Evolutionary conservation across 2,329 filamentous ascomycete species (phyloP), one percentile per base, ranked within the genome.

Genomic region (Colletotrichum eleusines): DNA sequence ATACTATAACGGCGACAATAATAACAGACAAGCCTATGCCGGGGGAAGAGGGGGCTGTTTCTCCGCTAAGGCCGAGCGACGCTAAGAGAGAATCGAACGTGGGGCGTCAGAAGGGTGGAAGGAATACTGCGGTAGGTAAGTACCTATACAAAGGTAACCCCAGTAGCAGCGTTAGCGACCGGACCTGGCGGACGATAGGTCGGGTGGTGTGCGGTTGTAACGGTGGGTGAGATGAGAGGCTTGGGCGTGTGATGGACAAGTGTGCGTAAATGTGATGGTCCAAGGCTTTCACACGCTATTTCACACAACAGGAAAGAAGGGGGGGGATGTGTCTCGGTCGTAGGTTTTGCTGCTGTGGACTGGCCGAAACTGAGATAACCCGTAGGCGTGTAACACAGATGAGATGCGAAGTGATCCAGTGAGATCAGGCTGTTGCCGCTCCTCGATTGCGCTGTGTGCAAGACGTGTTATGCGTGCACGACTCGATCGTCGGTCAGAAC

Each of bases 51-150:
- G 53, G 53, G 35, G 33, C 12, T 33, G 54, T 40, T 51, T 62
- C 46, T 62, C 59, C 59, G 59, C 23, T 62, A 62, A 51, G 59
- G n/a, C 59, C 59, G 59, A 62, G 59, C 59, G 46, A 62, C 59
- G 26, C 59, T 50, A 62, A 51, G 42, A 5, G 53, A 8, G n/a
- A 57, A 35, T 23, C 54, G 33, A 12, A 12, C 16, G 28, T 53
- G 50, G 50, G 50, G 28, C 28, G 18, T 31, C 48, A 50, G 48
- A 51, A 42, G n/a, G n/a, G n/a, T 14, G 42, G 42, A 46, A 54
- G 26, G 50, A 54, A 26, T 2, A 57, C n/a, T 18, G 33, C 14
- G n/a, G 54, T 26, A 57, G 23, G 44, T n/a, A 46, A 8, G 3
- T 42, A 6, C 3, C 8, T n/a, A 23, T 46, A 28, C 26, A n/a